Conservation (phyloP, 1,284 basidiomycete species). For the Erythrobasidium hasegawianum region DNA sequence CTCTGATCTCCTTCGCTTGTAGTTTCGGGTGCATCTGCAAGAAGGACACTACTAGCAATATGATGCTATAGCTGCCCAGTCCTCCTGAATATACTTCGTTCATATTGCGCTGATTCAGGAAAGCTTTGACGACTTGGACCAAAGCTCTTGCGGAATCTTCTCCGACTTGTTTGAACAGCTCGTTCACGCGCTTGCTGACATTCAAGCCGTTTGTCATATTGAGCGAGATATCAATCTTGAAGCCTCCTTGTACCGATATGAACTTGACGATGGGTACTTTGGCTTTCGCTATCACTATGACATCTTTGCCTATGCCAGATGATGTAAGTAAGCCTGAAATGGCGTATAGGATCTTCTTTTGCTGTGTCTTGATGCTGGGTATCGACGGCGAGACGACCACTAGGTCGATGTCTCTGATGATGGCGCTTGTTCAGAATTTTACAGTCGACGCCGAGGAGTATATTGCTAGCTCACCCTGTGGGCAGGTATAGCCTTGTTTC, state of each 20-base stretch:
- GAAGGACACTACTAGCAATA: slow-evolving; percentile 87
- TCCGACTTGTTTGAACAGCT: slow-evolving; percentile 41
- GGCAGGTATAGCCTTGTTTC: slow-evolving; percentile 93
- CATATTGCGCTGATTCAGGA: slow-evolving; percentile 84
- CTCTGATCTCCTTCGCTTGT: slow-evolving; percentile 78
- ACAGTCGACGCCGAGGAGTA: not conserved
- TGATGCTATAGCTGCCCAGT: slow-evolving; percentile 88
- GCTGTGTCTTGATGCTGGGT: slow-evolving; percentile 36
- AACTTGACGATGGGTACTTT: slow-evolving; percentile 76
- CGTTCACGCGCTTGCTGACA: slow-evolving; percentile 57
- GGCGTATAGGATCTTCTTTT: slow-evolving; percentile 37
- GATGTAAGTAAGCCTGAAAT: slow-evolving; percentile 41
- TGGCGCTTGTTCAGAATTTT: not conserved
- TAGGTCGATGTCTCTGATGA: slow-evolving; percentile 57
- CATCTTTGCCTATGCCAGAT: slow-evolving; percentile 38
- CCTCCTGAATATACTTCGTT: slow-evolving; percentile 97
- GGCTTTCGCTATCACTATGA: slow-evolving; percentile 45
- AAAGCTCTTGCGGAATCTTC: slow-evolving; percentile 53
- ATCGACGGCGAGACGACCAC: slow-evolving; percentile 52
- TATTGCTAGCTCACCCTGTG: slow-evolving; percentile 63
- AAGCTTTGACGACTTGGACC: slow-evolving; percentile 82
- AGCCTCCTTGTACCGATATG: slow-evolving; percentile 64
- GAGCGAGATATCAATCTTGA: slow-evolving; percentile 84
- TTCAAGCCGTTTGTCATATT: slow-evolving; percentile 81
- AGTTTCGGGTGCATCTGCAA: slow-evolving; percentile 94